Evolutionary conservation across 2,329 filamentous ascomycete species (phyloP).

Genomic region (Penicillium sp.): DNA sequence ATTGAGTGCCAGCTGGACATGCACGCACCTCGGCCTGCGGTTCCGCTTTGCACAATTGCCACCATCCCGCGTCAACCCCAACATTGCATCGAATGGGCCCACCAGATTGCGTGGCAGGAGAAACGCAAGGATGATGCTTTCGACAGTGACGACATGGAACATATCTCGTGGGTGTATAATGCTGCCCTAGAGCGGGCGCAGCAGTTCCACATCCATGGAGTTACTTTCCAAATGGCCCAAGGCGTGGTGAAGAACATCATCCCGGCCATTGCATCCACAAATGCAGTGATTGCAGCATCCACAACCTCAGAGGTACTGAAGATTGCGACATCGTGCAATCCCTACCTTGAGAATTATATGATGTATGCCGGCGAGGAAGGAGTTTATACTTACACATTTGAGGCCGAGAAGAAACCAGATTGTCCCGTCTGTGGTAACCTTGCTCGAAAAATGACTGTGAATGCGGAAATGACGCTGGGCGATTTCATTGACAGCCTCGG

Average conservation of each 20-base stretch:
- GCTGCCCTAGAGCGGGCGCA: constrained; percentile 79
- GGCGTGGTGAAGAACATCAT: constrained; percentile 99
- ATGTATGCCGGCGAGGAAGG: constrained; percentile 97
- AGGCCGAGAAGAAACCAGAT: constrained; percentile 90
- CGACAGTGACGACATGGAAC: constrained; percentile 94
- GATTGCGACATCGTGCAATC: constrained; percentile 81
- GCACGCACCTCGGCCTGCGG: constrained; percentile 95
- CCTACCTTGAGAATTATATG: constrained; percentile 93
- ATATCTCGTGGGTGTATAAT: constrained; percentile 95
- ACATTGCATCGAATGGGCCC: constrained; percentile 98
- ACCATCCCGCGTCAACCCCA: constrained; percentile 96
- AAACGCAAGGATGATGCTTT: constrained; percentile 81
- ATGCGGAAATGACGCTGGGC: constrained; percentile 72
- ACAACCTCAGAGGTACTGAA: constrained; percentile 98
- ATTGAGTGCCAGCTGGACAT: constrained; percentile 99
- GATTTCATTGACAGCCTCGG: constrained; percentile 86
- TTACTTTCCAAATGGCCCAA: constrained; percentile 94
- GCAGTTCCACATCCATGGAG: constrained; percentile 88
- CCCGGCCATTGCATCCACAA: constrained; percentile 95
- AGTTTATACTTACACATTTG: constrained; percentile 97
- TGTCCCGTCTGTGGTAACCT: constrained; percentile 91
- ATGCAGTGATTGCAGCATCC: constrained; percentile 91
- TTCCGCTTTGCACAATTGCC: constrained; percentile 93
- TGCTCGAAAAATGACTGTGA: constrained; percentile 73
- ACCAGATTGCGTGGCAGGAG: constrained; percentile 95